Conservation (phyloP, 306 rosid genomes). For the Albizia julibrissin region DNA sequence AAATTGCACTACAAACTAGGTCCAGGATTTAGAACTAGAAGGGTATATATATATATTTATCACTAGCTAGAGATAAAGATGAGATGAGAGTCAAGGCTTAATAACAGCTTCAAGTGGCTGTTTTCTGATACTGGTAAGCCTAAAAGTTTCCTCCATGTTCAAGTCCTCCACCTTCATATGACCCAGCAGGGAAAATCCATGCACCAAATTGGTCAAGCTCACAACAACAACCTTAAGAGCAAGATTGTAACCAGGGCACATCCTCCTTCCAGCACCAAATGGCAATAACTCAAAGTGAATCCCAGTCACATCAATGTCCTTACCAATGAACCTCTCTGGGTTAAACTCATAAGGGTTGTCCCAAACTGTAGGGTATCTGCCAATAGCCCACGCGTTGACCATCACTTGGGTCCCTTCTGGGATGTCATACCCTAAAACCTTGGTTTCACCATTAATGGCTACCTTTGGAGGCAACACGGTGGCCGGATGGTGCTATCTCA, state of each 20-base stretch:
- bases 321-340: neutral
- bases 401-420: neutral
- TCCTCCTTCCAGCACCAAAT: neutral
- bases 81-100: no score
- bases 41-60: no score
- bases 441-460: neutral
- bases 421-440: neutral
- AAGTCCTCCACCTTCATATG: neutral
- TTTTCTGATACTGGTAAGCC: neutral
- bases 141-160: neutral
- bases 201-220: no score
- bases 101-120: neutral
- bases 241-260: no score
- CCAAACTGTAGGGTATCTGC: neutral
- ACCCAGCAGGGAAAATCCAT: conserved; percentile 26
- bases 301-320: neutral
- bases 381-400: neutral
- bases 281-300: neutral
- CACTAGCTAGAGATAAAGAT: no score
- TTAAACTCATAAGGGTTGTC: neutral
- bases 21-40: no score
- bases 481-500: neutral
- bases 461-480: neutral
- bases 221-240: no score
- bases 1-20: no score